These are phyloP conservation scores for Coemansia sp. DNA, from an alignment of 192 early-diverging fungal genomes.

Conservation along the genomic window DNA sequence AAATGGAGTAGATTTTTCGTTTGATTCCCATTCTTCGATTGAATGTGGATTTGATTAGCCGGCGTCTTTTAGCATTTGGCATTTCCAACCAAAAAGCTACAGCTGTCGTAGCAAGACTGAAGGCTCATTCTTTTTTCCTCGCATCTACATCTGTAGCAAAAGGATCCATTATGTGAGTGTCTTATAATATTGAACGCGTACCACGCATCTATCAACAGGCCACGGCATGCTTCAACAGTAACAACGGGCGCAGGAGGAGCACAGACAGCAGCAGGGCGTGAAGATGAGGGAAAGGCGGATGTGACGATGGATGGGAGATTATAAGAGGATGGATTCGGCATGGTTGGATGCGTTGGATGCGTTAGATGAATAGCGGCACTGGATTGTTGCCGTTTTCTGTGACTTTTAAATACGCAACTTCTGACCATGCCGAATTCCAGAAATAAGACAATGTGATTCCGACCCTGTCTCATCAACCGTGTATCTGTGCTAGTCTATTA, in stretches of 20 bases:
- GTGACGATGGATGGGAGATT: neutral
- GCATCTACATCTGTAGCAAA: slow-evolving; percentile 26
- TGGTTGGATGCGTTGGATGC: slow-evolving; percentile 9
- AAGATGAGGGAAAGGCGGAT: neutral
- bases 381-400: neutral
- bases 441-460: neutral
- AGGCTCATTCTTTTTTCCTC: slow-evolving; percentile 24
- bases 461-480: too few relatives aligned
- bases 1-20: too few relatives aligned
- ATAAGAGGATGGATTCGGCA: slow-evolving; percentile 12
- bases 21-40: too few relatives aligned
- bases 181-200: slow-evolving; percentile 5
- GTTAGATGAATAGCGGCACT: neutral
- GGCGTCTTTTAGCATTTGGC: neutral
- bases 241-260: neutral
- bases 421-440: neutral
- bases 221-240: neutral
- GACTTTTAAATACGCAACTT: neutral
- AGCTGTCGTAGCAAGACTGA: neutral
- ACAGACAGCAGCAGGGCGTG: neutral
- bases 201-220: neutral
- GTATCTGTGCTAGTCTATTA: too few relatives aligned
- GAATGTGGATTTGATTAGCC: too few relatives aligned
- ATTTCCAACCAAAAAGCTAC: slow-evolving; percentile 6
- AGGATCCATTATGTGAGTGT: slow-evolving; percentile 32